Evolutionary conservation across 2,329 filamentous ascomycete species (phyloP), one percentile per base, ranked within the genome.

Genomic region (Nakataea oryzae): DNA sequence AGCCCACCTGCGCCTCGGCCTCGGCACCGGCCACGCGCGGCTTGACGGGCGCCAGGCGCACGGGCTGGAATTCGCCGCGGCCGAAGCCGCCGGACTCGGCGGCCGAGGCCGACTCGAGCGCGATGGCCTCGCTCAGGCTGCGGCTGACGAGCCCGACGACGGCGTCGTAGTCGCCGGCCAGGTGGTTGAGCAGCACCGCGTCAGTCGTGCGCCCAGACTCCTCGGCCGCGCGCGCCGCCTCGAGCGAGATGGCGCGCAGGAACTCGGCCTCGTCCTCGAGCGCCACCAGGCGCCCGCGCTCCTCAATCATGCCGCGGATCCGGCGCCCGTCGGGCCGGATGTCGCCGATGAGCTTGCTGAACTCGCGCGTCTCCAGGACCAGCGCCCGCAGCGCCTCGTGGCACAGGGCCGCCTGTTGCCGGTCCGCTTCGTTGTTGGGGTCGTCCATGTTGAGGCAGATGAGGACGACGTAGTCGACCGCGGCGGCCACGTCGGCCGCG

Each of bases 351-450:
- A 99, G 80, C 70, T 91, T 90, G 70, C 93, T 93, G 74, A 97
- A 99, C 71, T 99, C 95, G 67, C 93, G 86, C 26, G 93, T 96
- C 76, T 99, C 95, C n/a, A 99, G 81, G 29, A 97, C 92, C 62
- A 97, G 86, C 74, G 97, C 95, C 47, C 93, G 90, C 63, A 99
- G 80, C 8, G 92, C 93, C 74, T 96, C 91, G 74, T 97, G 91
- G 74, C 93, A 97, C 50, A 97, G 84, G 58, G 84, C 85, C 61
- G 87, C 84, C 71, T 96, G 93, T 56, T 88, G 87, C 64, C 84
- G 86, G 62, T 91, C 92, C 7, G 87, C 80, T 62, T 90, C 84
- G 26, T 17, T 41, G 30, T 30, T 47, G 41, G 27, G 27, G 47
- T 71, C 69, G 72, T 97, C 93, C 59, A 87, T 85, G 71, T 97